Base-by-base conservation (phyloP, 2,329 filamentous ascomycete genomes). In the Aureobasidium zeae region DNA sequence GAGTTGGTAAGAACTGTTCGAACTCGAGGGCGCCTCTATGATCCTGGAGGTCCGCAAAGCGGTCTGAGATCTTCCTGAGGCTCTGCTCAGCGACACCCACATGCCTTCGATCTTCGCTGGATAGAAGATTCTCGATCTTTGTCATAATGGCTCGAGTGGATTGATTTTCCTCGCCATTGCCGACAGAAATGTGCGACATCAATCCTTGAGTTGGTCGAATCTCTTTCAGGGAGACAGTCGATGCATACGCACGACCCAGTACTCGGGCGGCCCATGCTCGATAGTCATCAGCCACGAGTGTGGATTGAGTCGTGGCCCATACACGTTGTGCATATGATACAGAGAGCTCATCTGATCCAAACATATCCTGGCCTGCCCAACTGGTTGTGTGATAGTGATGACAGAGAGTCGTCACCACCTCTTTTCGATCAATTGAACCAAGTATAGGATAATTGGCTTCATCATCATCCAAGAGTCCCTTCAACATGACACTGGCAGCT, bases 261-360 rank as follows among this genome's bases (percentile, higher is more conserved):
- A 88, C 82, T 49, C 81, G 76, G 3, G 85, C 88, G 32, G 85
- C 83, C 93, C 93, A 98, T 1, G 84, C 67, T 1, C 86, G 67
- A 58, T 91, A 95, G 12, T 77, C 73, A 19, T 74, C 30, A 10
- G 34, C 26, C 4, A 36, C 10, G 4, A 15, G n/a, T 5, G 44
- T 17, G 5, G 19, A 10, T n/a, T 45, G 39, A 6, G 44, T 39
- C 3, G 45, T 37, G 11, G 22, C 79, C 80, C 83, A 91, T 0
- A 95, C 71, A 13, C 79, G 74, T 10, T 78, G 67, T 2, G 79
- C 76, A 55, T 81, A 77, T 1, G 24, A 22, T 6, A 76, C 60
- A 9, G 86, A 80, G 31, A 77, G 70, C 12, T 71, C 57, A 56
- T 94, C 86, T 1, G 70, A 71, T 20, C 76, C 76, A 19, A 93